Percentiles rank a stretch among this genome's conserved stretches.
phyloP scores from a whole-genome alignment of 2,329 filamentous ascomycete species.

The Lecanosticta acicola region DNA sequence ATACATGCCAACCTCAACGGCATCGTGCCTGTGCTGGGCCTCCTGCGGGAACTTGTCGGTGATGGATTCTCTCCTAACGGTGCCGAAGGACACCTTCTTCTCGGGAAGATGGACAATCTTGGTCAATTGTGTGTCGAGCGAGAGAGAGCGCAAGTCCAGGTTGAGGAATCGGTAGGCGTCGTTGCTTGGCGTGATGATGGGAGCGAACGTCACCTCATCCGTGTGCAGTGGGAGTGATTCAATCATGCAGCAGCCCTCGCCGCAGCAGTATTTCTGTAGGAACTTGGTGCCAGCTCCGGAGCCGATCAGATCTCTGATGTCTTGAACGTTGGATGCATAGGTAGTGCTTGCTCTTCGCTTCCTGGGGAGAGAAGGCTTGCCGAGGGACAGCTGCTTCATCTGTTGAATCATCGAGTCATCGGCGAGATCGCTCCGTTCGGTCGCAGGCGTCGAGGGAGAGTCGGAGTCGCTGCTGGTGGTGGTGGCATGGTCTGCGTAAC shows the following conservation, averaged over 20 bases:
- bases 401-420: conserved; percentile 14
- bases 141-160: conserved; percentile 70
- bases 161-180: conserved; percentile 74
- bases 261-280: conserved; percentile 59
- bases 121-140: conserved; percentile 62
- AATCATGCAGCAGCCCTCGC: conserved; percentile 59
- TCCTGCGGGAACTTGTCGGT: conserved; percentile 54
- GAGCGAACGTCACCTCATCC: conserved; percentile 38
- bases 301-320: conserved; percentile 54
- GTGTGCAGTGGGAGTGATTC: conserved; percentile 49
- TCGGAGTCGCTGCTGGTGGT: conserved; percentile 23
- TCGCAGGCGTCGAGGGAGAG: conserved; percentile 36
- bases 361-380: conserved; percentile 14
- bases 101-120: conserved; percentile 67
- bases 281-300: conserved; percentile 53
- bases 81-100: conserved; percentile 57
- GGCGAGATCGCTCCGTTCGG: conserved; percentile 32
- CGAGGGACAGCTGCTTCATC: conserved; percentile 14
- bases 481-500: conserved; percentile 14
- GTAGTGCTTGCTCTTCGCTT: conserved; percentile 33
- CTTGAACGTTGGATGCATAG: conserved; percentile 48
- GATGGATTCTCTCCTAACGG: conserved; percentile 28
- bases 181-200: conserved; percentile 65
- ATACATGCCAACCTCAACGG: conserved; percentile 48
- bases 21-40: conserved; percentile 37